These are phyloP conservation scores for Acacia pycnantha DNA, from an alignment of 331 rosid species.

Conservation along the genomic window DNA sequence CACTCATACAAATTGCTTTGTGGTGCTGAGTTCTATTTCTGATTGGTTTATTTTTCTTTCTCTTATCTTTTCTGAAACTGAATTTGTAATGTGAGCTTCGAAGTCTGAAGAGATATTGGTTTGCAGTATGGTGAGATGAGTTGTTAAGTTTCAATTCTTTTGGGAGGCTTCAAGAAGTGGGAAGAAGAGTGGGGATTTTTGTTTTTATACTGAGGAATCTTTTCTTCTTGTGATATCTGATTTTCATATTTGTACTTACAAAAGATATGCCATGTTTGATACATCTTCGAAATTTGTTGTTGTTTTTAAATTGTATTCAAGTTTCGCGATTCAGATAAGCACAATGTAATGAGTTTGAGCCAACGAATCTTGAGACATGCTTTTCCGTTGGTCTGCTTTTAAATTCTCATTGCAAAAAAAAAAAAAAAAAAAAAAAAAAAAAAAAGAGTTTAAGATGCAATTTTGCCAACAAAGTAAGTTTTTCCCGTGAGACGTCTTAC, in stretches of 20 bases:
- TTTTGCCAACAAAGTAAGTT: too few species aligned
- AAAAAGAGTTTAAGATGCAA: too few species aligned
- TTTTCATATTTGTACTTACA: neutral
- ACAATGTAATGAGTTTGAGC: too few species aligned
- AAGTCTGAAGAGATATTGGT: constrained; percentile 22
- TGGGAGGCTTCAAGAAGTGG: neutral
- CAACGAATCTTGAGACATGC: too few species aligned
- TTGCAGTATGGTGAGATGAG: constrained; percentile 28
- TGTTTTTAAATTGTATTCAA: neutral
- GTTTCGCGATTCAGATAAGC: neutral
- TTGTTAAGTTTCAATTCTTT: neutral
- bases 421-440: too few species aligned
- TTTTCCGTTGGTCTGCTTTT: too few species aligned
- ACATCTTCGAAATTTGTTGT: neutral
- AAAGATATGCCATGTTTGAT: neutral
- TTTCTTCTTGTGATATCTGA: constrained; percentile 22
- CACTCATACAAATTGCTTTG: constrained; percentile 7
- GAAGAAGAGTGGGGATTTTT: constrained; percentile 17
- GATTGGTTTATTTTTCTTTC: constrained; percentile 4
- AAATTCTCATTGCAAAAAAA: too few species aligned
- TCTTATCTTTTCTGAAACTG: constrained; percentile 3
- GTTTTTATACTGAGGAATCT: constrained; percentile 9
- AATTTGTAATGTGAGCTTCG: constrained; percentile 36
- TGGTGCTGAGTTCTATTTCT: constrained; percentile 19
- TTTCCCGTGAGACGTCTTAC: rapidly evolving